Base-by-base conservation (phyloP, 1,284 basidiomycete genomes). In the Xerocomus minutiporus region DNA sequence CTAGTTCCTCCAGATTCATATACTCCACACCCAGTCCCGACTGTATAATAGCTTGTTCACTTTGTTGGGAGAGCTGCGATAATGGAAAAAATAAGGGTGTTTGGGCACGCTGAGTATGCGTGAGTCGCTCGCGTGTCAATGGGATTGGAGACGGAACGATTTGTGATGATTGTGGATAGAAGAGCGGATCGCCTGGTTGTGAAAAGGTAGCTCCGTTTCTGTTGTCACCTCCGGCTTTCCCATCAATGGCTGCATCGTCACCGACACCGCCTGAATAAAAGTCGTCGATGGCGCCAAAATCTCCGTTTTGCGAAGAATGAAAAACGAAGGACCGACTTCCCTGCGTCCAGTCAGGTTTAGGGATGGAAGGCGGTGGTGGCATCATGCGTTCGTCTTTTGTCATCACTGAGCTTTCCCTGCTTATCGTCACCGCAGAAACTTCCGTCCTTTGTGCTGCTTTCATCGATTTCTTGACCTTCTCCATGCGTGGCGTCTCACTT, bases 61-160 rank as follows among this genome's bases (percentile, higher is more conserved):
- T 77, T 35, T 73, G 75, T 28, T 73, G 72, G 11, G 84, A 83
- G 43, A 83, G 71, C 61, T 88, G 86, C 25, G 82, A 81, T 9
- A 66, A 63, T 13, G 83, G 84, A 38, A 86, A 70, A 65, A 89
- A 87, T 48, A 88, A 74, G 11, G 84, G 84, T 52, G 81, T 79
- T 46, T 67, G 57, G 42, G 64, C 55, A 46, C 59, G 56, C 50
- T 54, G 55, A n/a, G 54, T 50, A 17, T 54, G 57, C 28, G 25
- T 36, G 17, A 32, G 29, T 44, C 32, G 55, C 28, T 51, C 48
- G 40, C 23, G 61, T 84, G 83, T 51, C 84, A 72, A 20, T 78
- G 79, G 58, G 77, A 77, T 41, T 61, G 59, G 50, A 61, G 58
- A 53, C 51, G 54, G 56, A 40, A 44, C 40, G 4, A 52, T 48